Evolutionary conservation across 2,329 filamentous ascomycete species (phyloP).

Genomic region (Chrysoporthe deuterocubensis): DNA sequence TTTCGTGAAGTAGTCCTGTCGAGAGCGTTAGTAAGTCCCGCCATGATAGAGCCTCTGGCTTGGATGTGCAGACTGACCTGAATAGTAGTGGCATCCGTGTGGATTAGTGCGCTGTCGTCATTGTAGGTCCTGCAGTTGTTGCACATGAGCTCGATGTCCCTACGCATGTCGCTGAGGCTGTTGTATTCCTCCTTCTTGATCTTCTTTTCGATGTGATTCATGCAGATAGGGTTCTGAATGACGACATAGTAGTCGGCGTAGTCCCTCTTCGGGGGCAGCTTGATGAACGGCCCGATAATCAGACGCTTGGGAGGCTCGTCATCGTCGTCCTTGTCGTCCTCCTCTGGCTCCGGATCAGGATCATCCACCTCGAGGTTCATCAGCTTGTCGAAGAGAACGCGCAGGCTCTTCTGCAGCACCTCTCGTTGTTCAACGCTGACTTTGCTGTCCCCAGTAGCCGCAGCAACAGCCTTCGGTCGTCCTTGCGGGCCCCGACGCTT

Average conservation of each 20-base stretch:
- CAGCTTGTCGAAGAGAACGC: conserved; percentile 75
- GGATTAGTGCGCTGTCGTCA: conserved; percentile 90
- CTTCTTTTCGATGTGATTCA: conserved; percentile 92
- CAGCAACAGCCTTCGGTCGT: conserved; percentile 64
- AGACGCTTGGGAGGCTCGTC: conserved; percentile 69
- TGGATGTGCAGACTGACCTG: conserved; percentile 65
- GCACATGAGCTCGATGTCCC: conserved; percentile 83
- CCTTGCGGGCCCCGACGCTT: conserved; percentile 75
- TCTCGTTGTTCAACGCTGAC: conserved; percentile 72
- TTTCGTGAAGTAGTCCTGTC: conserved; percentile 60
- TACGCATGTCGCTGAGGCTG: conserved; percentile 76
- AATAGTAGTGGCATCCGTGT: conserved; percentile 89
- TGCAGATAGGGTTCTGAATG: conserved; percentile 90
- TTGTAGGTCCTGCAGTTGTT: conserved; percentile 95
- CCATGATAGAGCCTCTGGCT: neutral
- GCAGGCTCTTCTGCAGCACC: conserved; percentile 78
- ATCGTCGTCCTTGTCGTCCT: conserved; percentile 49
- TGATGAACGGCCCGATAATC: conserved; percentile 93
- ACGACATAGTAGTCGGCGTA: conserved; percentile 96
- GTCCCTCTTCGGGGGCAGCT: conserved; percentile 83
- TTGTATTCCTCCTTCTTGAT: conserved; percentile 96
- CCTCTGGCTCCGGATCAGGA: conserved; percentile 53
- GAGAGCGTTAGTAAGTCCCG: conserved; percentile 38
- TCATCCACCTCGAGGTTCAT: conserved; percentile 85
- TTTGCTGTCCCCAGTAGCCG: conserved; percentile 54